Evolutionary conservation across 2,329 filamentous ascomycete genomes (phyloP), one percentile per base, ranked within the genome.

Genomic region (Colletotrichum somersetense): DNA sequence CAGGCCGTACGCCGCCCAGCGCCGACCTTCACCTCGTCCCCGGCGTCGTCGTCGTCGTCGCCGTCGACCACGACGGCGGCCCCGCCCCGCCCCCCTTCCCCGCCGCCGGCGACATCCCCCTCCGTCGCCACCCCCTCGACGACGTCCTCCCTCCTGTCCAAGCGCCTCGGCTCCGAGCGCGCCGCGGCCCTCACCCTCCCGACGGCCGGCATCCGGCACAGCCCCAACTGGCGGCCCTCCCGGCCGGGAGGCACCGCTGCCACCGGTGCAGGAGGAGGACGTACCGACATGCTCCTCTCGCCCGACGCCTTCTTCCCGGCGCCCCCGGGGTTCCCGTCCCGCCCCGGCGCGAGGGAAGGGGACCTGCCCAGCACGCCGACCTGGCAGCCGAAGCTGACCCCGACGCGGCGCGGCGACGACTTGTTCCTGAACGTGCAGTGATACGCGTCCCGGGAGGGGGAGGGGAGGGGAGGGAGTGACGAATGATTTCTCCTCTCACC

Each of bases 341-440:
- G 35, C 30, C 20, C n/a, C 14, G 23, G 57, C 20, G 55, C 23
- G 42, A 33, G 23, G 18, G 46, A n/a, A 30, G 40, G 20, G 42
- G 55, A 71, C 35, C 76, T 85, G 53, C 85, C 86, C 0, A 80
- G 79, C 46, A 87, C 86, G 48, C 89, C 89, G 0, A 85, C 85
- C 1, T 91, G 90, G 89, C 84, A 90, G 75, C 91, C 91, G 3
- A 87, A 86, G 75, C 77, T 93, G 76, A 93, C 91, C 57, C 92
- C 92, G 3, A 91, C 89, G 68, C 83, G 90, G 72, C 85, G 89
- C 61, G 91, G 92, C 0, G 89, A 91, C 35, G 91, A 93, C 77
- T 77, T 93, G 71, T 91, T 88, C 74, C 77, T 90, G 75, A 87
- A 87, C 74, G 87, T 90, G 73, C 84, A 85, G 72, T 89, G 73